Evolutionary conservation across 768 basidiomycete species (phyloP).

Genomic region (Tulasnella sp.): DNA sequence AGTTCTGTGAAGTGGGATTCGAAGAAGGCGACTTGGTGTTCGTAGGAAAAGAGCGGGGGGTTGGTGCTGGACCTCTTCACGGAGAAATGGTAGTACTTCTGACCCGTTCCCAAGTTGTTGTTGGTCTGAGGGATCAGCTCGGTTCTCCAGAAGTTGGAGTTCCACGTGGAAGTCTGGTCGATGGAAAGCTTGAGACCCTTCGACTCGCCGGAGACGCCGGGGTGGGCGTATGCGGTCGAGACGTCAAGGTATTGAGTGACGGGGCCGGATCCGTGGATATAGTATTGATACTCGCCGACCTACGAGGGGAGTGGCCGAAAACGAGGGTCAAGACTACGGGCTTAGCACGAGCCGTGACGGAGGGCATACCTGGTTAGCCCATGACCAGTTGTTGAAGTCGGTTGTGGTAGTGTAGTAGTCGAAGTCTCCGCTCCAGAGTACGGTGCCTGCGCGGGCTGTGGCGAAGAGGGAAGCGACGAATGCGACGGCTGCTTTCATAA

Average conservation of each 20-base stretch:
- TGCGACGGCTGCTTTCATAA: constrained; percentile 31
- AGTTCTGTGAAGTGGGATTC: constrained; percentile 62
- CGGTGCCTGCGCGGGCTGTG: constrained; percentile 48
- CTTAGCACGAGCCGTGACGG: constrained; percentile 30
- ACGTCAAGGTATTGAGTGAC: constrained; percentile 55
- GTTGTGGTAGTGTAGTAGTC: not conserved
- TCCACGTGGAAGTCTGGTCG: constrained; percentile 27
- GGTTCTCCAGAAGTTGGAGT: constrained; percentile 27
- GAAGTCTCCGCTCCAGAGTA: constrained; percentile 43
- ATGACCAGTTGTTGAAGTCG: constrained; percentile 46
- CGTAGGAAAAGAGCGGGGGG: constrained; percentile 46
- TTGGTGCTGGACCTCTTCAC: constrained; percentile 50
- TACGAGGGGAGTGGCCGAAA: not conserved
- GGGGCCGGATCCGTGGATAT: constrained; percentile 53
- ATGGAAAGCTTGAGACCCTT: constrained; percentile 55
- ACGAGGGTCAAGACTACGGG: not conserved
- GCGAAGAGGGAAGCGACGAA: constrained; percentile 33
- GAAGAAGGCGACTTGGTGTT: constrained; percentile 55
- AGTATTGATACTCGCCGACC: constrained; percentile 32
- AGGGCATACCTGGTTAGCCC: constrained; percentile 52
- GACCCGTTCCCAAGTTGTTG: constrained; percentile 54
- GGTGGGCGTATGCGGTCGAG: constrained; percentile 56
- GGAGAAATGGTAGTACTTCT: constrained; percentile 62
- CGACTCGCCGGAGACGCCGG: constrained; percentile 50
- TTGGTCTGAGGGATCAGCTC: constrained; percentile 46